Base-by-base conservation (phyloP, 192 early-diverging fungal genomes). In the Linnemannia zychae region DNA sequence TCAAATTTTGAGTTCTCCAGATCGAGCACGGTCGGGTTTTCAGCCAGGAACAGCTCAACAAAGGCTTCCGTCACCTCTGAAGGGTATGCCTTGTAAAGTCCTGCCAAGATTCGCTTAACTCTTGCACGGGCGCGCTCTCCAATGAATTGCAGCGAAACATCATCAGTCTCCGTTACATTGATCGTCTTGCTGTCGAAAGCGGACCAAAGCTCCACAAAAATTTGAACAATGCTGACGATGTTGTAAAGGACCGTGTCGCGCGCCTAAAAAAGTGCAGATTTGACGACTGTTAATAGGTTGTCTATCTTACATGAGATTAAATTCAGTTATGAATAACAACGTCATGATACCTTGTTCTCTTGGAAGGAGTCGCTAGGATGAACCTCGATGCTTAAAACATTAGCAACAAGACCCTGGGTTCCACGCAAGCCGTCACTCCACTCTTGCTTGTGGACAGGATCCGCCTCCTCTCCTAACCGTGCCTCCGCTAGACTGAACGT, bases 41-140 rank as follows among this genome's bases (percentile, higher is more conserved):
- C 92, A 2, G 91, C 87, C 72, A 93, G 91, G 85, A 93, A 95
- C 18, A 95, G 84, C 50, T 95, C 95, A 17, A 92, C 87, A 71
- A 92, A 88, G 0, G 89, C 89, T 75, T 95, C 94, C 17, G 94
- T 80, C 7, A 93, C 81, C 73, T 95, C 92, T 0, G 87, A 77
- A 22, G 89, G 89, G 48, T 90, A 86, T 22, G 87, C 79, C 36
- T 89, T 88, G 78, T 92, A 92, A 12, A 94, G 76, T 18, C 84
- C 86, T 47, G 91, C 88, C 33, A 96, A 77, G 28, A 93, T 87
- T 12, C 76, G 83, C 24, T 90, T 89, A 0, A 95, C 80, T 36
- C 90, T 79, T 22, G 80, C 67, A 20, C 89, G 86, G 2, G 91
- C 76, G 60, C 88, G 80, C 0, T 90, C 81, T 66, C 86, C 76